Evolutionary conservation across 139 green algal species (phyloP), one percentile per base, ranked within the genome.

Genomic region (Tetradesmus obliquus): DNA sequence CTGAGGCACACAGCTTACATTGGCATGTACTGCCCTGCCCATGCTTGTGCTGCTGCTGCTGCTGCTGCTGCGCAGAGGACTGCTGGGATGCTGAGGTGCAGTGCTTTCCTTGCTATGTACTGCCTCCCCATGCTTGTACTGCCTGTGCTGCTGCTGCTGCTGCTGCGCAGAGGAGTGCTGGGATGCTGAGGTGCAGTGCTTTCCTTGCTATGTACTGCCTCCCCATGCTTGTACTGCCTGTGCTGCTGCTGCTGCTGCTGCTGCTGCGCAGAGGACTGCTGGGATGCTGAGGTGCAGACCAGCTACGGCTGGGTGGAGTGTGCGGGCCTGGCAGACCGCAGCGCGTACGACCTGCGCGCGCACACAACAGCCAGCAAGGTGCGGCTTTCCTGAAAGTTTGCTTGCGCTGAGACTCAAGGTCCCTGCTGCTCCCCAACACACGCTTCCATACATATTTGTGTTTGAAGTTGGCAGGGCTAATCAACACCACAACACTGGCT

Each of bases 271-370:
- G 88, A 94, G 58, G 98, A 99, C 95, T 99, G 98, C 96, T 99
- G 98, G 98, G 98, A 99, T 92, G 97, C 95, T 58, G 98, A 99
- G 96, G 97, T 99, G 76, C 95, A 99, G 91, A 98, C 95, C 91
- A 97, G 94, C 55, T 99, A 99, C 91, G 98, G 98, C 79, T 99
- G 98, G 98, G 94, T 99, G 51, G 98, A 99, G 95, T 99, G 98
- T 92, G 98, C 97, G 5, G 98, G 98, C 8, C 95, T 99, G 80
- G 98, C 98, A 9, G 98, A 99, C 94, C 96, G 98, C 55, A 97
- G 94, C 8, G 98, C 98, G 0, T 99, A 97, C 90, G 98, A 99
- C 94, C 94, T 99, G 51, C 96, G 72, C 69, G 96, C 96, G 8
- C 97, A 99, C 94, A 85, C 95, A 10, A 84, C 84, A 19, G 95